Base-by-base conservation (phyloP, 176 grass and related monocot species). In the Oryza glaberrima region DNA sequence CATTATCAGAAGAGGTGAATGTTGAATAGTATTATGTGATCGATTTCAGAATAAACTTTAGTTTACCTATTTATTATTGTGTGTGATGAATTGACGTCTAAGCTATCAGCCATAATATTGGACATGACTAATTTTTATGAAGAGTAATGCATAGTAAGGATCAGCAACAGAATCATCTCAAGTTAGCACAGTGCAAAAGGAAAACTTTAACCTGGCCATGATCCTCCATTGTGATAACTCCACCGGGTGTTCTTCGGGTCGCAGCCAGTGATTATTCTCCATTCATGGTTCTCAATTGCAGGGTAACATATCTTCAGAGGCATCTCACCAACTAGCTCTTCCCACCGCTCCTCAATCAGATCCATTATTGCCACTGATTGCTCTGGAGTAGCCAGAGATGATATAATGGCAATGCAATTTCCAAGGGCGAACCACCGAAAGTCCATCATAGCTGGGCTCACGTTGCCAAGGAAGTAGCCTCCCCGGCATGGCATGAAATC, bases 171-270 rank as follows among this genome's bases (percentile, higher is more conserved):
- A 77, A 73, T 32, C 38, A 77, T 77, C 4, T 36, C 36, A 23
- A 79, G 56, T 61, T 61, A 61, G 6, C 12, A 85, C 11, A 77
- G 26, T 26, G 36, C 10, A 73, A 58, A 58, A 58, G 23, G 9
- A 51, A 68, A 44, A 49, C 22, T 9, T 83, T 86, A 98, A 98
- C 95, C 95, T 95, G 95, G 93, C 95, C 95, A 98, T 10, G 95
- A 93, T 88, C 95, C 95, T 77, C 93, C 95, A 64, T 98, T 98
- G 73, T 95, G 95, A 47, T 98, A 95, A 86, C 93, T 98, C 95
- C 95, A 98, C 82, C 95, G 81, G 7, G 93, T 98, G 86, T 98
- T 98, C 80, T 98, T 98, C 7, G 93, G 91, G 74, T 98, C 95
- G 7, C 91, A 98, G 11, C 95, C 95, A 45, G 95, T 98, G 64